Percentiles rank a stretch among this genome's conserved stretches.
Evolutionary conservation across 2,329 filamentous ascomycete genomes (phyloP).

Genomic region (Colletotrichum abscissum): DNA sequence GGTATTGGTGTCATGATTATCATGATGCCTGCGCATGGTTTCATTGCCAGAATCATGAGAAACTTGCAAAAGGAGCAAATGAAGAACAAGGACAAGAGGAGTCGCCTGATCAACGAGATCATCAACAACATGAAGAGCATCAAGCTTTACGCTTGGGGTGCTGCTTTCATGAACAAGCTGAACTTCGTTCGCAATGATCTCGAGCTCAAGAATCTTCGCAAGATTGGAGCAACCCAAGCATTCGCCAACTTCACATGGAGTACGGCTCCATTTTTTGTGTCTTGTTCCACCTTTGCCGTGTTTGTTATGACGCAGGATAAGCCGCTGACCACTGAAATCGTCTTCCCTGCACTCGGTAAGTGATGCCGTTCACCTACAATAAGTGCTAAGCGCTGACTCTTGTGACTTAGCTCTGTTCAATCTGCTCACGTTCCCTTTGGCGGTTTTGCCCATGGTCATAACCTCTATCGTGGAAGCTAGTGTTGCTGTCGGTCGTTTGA

Average conservation of each 20-base stretch:
- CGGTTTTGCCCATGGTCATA: conserved; percentile 97
- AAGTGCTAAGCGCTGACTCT: background rate
- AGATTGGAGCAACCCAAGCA: conserved; percentile 94
- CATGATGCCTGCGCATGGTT: conserved; percentile 96
- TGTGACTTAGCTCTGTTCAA: conserved; percentile 83
- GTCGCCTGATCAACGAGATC: conserved; percentile 95
- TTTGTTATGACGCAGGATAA: conserved; percentile 87
- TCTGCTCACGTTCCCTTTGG: conserved; percentile 91
- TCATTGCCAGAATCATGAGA: conserved; percentile 94
- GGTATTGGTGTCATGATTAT: conserved; percentile 95
- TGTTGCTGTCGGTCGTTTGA: conserved; percentile 90
- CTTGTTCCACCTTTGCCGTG: conserved; percentile 94
- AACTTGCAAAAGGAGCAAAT: conserved; percentile 95
- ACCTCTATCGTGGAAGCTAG: conserved; percentile 94
- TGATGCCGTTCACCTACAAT: background rate
- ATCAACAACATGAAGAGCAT: conserved; percentile 99
- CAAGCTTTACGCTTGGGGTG: conserved; percentile 98
- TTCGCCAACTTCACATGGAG: conserved; percentile 99
- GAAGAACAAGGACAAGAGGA: conserved; percentile 98
- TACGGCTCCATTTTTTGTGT: conserved; percentile 96
- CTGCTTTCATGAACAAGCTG: conserved; percentile 96
- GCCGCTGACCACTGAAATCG: conserved; percentile 91
- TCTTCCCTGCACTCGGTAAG: conserved; percentile 82
- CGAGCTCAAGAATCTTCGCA: conserved; percentile 93
- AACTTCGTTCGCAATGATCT: conserved; percentile 96